Base-by-base conservation (phyloP, 2,329 filamentous ascomycete genomes). In the Fusarium nisikadoi region DNA sequence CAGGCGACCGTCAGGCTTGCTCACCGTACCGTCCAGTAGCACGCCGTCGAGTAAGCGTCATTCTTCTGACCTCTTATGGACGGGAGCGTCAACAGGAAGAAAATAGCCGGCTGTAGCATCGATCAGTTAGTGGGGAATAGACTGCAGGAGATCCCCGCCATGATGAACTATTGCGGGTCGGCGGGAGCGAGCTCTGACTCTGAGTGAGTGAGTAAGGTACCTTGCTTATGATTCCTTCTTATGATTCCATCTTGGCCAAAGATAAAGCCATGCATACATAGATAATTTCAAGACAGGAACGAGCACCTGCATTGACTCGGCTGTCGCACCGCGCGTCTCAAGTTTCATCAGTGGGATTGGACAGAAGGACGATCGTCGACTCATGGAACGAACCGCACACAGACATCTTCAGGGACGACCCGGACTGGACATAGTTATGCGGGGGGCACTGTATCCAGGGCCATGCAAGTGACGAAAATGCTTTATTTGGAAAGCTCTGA, bases 31-130 rank as follows among this genome's bases (percentile, higher is more conserved):
- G 46, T 58, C 75, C 76, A 78, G 76, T 78, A 68, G 56, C 50
- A 77, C 62, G 60, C 63, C 65, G 65, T 71, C 72, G 75, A 77
- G 76, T 77, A 77, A 77, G 76, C 76, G 76, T 77, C 76, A 77
- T 77, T 75, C 42, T 50, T 62, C 68, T 58, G 67, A 65, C 67
- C 64, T 71, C 63, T 68, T 75, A 76, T 76, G 75, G 76, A 61
- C 65, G 67, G 60, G 66, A 68, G 35, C 58, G 46, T 59, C 60
- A 59, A 63, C 36, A 65, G 57, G 67, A 56, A 64, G 62, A 56
- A 61, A 50, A 74, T 56, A 57, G 35, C 66, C 47, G 27, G 50
- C 33, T 62, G 43, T 38, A 64, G 56, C 56, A 58, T 65, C 60
- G 65, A 74, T 76, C 72, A 64, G 69, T 77, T 70, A 71, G 75